A percentile compares a stretch with the other conserved stretches of the same genome.
Evolutionary conservation across 208 protist genomes (phyloP).

Genomic region (Phytomonas francai): DNA sequence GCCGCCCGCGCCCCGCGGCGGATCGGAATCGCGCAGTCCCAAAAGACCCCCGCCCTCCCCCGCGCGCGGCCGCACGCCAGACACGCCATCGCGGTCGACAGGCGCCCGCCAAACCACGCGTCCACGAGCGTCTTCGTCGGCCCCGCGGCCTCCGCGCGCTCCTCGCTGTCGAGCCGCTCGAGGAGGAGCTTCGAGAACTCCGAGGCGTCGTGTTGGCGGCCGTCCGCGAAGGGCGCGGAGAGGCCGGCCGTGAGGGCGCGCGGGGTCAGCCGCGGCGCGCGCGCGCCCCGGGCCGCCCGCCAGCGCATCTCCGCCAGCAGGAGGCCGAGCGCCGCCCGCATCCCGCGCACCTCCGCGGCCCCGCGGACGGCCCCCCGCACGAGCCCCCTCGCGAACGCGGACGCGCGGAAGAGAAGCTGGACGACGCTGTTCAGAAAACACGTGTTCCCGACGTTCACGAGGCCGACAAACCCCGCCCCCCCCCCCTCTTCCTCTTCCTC

Average conservation of each 20-base stretch:
- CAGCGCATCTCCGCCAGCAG: conserved; percentile 48
- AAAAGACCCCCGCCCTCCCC: conserved; percentile 28
- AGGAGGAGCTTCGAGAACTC: conserved; percentile 60
- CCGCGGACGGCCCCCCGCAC: conserved; percentile 3
- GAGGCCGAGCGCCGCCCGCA: conserved; percentile 21
- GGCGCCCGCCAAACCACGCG: conserved; percentile 44
- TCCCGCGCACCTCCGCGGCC: conserved; percentile 6
- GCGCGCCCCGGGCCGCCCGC: conserved; percentile 20
- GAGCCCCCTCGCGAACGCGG: conserved; percentile 26
- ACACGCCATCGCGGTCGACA: conserved; percentile 37
- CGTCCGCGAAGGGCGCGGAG: conserved; percentile 41
- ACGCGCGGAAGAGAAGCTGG: conserved; percentile 42
- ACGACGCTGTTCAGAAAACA: conserved; percentile 63
- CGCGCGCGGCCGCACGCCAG: conserved; percentile 22
- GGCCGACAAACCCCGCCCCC: conserved; percentile 28
- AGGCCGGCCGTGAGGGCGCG: conserved; percentile 23
- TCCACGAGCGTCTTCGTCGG: conserved; percentile 15
- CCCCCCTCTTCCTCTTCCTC: no score
- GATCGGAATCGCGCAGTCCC: conserved; percentile 32
- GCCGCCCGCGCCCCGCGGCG: background rate
- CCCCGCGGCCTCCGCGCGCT: conserved; percentile 3
- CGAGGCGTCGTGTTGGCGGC: conserved; percentile 66
- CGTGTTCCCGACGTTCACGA: conserved; percentile 54
- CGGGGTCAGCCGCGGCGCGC: conserved; percentile 16
- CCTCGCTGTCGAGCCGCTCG: conserved; percentile 37